Evolutionary conservation across 257 asterid species (phyloP), one percentile per base, ranked within the genome.

Genomic region (Scutellaria minor): DNA sequence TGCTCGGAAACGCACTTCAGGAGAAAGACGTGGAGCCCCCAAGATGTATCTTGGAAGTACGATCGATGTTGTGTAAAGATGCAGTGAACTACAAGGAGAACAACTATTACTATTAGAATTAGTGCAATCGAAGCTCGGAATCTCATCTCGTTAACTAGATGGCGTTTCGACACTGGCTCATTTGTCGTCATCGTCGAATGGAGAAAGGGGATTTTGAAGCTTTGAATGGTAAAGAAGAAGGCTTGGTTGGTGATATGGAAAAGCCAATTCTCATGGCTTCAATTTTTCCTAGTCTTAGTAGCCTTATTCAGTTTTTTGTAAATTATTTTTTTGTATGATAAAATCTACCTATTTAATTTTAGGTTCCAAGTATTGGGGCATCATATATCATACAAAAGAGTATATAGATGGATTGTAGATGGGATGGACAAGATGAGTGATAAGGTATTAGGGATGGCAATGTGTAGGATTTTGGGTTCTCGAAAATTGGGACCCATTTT

Each of bases 21-120:
- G 91, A 89, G 78, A 93, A 86, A 55, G 98, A 89, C 72, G 58
- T 89, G 63, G 98, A 89, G 54, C 89, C 90, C 9, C 98, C 98
- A 6, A 85, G 92, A 68, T 80, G 89, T 7, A 77, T 91, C 48
- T 58, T 89, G 69, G 98, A 93, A 77, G 97, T 91, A 39, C 88
- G 90, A 13, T 89, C 98, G 2, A 91, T 93, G 91, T 90, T 93
- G 0, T 88, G 96, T 64, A 85, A 91, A 77, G 96, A 91, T 58
- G 85, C 88, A 11, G 81, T 77, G 72, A 88, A 86, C 66, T 81
- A 83, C 80, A 86, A 84, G 54, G 95, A 86, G 52, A 84, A 80
- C 78, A 78, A 87, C 78, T 90, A 85, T 87, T 89, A 78, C 73
- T 90, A 83, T 51, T 92, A 85, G 83, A 39, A 15, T 39, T 8